Percentiles rank a stretch among this genome's conserved stretches.
These are phyloP conservation scores for Moringa oleifera DNA, from an alignment of 345 rosid species.

Conservation along the genomic window DNA sequence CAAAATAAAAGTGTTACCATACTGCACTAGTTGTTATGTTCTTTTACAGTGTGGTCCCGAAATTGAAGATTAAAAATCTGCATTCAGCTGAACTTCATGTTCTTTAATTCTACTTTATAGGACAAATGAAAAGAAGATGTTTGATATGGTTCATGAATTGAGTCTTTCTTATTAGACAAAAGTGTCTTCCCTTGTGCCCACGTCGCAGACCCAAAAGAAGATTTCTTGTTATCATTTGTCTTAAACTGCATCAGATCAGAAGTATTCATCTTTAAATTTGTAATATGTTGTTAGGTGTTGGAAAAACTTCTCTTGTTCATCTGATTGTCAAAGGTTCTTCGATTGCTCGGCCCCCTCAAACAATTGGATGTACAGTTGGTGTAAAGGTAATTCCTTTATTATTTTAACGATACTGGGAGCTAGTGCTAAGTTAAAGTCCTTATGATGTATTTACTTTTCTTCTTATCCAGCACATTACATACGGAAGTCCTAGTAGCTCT, in stretches of 20 bases:
- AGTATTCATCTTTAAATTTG: constrained; percentile 12
- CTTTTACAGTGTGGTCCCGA: constrained; percentile 45
- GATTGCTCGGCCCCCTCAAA: constrained; percentile 70
- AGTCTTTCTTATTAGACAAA: neutral
- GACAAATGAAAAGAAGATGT: neutral
- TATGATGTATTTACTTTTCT: constrained; percentile 9
- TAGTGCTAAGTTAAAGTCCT: constrained; percentile 16
- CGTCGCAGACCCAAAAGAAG: neutral
- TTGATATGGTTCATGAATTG: neutral
- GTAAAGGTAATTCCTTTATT: constrained; percentile 59
- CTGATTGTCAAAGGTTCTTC: constrained; percentile 77
- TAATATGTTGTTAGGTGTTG: constrained; percentile 59
- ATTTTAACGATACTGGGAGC: constrained; percentile 7
- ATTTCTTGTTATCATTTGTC: neutral
- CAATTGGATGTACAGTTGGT: constrained; percentile 92
- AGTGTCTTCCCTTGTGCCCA: too few relatives aligned
- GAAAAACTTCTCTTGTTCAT: constrained; percentile 92
- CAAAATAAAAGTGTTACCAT: neutral
- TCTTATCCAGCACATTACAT: constrained; percentile 55
- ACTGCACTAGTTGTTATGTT: constrained; percentile 1
- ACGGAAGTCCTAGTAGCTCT: constrained; percentile 82
- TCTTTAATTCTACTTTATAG: neutral
- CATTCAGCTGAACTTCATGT: neutral
- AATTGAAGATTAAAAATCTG: neutral
- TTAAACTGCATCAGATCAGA: constrained; percentile 7